Conservation (phyloP, 495 filamentous ascomycete genomes). For the Hyaloscypha bicolor region DNA sequence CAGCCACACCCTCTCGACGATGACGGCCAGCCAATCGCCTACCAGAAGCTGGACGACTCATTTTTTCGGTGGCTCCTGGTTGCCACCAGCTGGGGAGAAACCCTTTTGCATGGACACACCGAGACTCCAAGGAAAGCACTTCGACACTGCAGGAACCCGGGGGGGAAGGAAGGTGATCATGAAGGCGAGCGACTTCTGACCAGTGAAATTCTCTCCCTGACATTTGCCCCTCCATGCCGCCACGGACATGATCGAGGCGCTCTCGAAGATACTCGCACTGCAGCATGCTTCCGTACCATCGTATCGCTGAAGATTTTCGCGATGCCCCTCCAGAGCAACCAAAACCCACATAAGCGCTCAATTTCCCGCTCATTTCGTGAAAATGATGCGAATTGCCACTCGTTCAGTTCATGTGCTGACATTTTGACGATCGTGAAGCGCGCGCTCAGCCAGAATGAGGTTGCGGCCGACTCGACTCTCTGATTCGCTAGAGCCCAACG, state of each 20-base stretch:
- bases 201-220: neutral
- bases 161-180: neutral
- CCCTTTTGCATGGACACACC: neutral
- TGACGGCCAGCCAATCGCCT: neutral
- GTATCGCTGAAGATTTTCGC: neutral
- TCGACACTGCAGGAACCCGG: neutral
- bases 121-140: neutral
- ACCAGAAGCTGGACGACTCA: neutral
- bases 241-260: neutral
- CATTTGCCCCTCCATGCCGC: neutral
- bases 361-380: neutral
- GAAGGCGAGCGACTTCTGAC: neutral
- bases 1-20: neutral
- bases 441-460: neutral
- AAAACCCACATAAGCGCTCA: slow-evolving; percentile 1
- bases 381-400: neutral
- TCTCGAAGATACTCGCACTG: neutral
- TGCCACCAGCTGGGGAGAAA: neutral
- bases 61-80: neutral
- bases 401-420: neutral
- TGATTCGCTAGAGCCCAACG: slow-evolving; percentile 1
- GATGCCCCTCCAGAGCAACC: neutral
- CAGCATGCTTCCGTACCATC: neutral
- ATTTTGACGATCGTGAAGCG: neutral
- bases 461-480: neutral